Evolutionary conservation across 2,329 filamentous ascomycete genomes (phyloP).

Genomic region (Monilinia laxa): DNA sequence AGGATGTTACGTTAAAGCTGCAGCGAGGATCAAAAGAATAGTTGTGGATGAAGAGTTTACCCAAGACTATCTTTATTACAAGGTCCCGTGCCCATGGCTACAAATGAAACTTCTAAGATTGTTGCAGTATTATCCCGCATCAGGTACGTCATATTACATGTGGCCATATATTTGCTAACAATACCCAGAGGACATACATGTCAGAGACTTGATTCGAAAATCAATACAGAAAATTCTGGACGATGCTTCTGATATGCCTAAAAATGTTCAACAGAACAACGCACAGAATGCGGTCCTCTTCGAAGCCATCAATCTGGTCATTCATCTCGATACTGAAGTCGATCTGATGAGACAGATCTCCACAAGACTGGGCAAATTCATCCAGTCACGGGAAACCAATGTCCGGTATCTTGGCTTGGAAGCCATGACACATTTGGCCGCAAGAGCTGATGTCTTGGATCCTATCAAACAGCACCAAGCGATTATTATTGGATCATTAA

Average conservation of each 20-base stretch:
- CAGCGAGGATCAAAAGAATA: slow-evolving; percentile 83
- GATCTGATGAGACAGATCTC: slow-evolving; percentile 96
- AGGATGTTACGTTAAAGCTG: slow-evolving; percentile 91
- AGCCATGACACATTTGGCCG: slow-evolving; percentile 96
- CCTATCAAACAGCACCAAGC: slow-evolving; percentile 98
- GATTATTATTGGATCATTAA: slow-evolving; percentile 89
- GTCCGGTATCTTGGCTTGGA: slow-evolving; percentile 94
- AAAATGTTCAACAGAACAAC: slow-evolving; percentile 99
- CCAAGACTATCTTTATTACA: slow-evolving; percentile 95
- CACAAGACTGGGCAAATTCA: slow-evolving; percentile 85
- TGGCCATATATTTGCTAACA: slow-evolving; percentile 25
- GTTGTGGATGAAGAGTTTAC: slow-evolving; percentile 87
- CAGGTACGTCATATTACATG: slow-evolving; percentile 56
- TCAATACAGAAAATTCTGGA: slow-evolving; percentile 90
- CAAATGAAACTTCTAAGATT: slow-evolving; percentile 91
- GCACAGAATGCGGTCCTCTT: slow-evolving; percentile 97
- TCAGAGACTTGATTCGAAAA: slow-evolving; percentile 87
- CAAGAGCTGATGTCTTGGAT: slow-evolving; percentile 87
- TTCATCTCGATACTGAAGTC: slow-evolving; percentile 93
- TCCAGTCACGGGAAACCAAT: slow-evolving; percentile 94
- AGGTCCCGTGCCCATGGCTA: slow-evolving; percentile 98
- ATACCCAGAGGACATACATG: slow-evolving; percentile 77
- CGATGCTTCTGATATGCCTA: slow-evolving; percentile 86
- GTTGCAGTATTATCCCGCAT: slow-evolving; percentile 94
- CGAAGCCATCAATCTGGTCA: slow-evolving; percentile 97